Conservation (phyloP, 257 asterid genomes). For the Capsicum pubescens region DNA sequence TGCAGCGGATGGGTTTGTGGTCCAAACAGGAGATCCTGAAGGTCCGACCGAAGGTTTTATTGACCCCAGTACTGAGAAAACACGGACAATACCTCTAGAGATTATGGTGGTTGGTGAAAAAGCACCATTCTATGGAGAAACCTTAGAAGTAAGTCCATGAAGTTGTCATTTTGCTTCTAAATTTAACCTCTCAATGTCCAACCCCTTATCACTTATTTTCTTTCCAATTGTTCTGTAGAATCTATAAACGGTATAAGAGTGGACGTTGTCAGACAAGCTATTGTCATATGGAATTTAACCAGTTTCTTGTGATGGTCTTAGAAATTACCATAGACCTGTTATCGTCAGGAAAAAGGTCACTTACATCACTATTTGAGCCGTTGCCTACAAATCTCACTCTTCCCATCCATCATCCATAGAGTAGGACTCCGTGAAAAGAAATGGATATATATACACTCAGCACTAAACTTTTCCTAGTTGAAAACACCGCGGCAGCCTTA, state of each 20-base stretch:
- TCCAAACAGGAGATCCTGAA: conserved; percentile 99
- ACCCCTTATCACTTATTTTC: background rate
- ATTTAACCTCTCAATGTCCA: conserved; percentile 4
- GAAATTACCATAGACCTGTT: background rate
- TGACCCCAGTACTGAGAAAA: conserved; percentile 93
- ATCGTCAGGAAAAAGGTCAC: background rate
- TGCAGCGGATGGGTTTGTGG: conserved; percentile 98
- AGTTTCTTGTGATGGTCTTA: conserved; percentile 15
- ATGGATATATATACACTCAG: background rate
- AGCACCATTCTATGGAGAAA: conserved; percentile 84
- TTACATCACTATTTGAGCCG: background rate
- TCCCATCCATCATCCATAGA: background rate
- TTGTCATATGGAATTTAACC: background rate
- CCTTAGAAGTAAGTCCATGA: conserved; percentile 77
- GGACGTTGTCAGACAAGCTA: background rate
- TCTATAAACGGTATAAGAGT: background rate
- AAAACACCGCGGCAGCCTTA: background rate
- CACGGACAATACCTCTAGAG: conserved; percentile 87
- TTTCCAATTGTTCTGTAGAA: background rate
- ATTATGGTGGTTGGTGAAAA: conserved; percentile 90
- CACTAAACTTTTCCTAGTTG: background rate
- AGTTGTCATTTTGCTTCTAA: background rate
- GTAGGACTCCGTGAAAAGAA: background rate
- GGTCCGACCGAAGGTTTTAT: conserved; percentile 99
- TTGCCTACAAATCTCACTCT: background rate